Conservation (phyloP, 2,329 filamentous ascomycete genomes). For the Rhynchosporium agropyri region DNA sequence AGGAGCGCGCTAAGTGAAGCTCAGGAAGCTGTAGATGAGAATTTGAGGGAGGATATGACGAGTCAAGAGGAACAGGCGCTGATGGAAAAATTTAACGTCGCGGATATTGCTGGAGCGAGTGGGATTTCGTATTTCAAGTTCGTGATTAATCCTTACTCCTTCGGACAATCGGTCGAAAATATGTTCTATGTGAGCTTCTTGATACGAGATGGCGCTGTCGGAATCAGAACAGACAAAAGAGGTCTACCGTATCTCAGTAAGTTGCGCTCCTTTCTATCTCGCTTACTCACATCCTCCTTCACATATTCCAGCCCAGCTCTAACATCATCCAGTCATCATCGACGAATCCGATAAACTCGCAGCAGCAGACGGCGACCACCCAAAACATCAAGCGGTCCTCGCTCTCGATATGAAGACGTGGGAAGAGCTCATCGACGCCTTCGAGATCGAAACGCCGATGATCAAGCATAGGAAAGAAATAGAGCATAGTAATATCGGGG, state of each 20-base stretch:
- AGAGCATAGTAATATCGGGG: slow-evolving; percentile 33
- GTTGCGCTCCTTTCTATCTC: slow-evolving; percentile 42
- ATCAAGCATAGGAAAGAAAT: slow-evolving; percentile 77
- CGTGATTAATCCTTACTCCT: slow-evolving; percentile 85
- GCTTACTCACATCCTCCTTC: slow-evolving; percentile 41
- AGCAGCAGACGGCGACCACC: slow-evolving; percentile 49
- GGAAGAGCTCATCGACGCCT: slow-evolving; percentile 74
- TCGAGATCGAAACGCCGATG: slow-evolving; percentile 75
- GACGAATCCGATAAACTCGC: slow-evolving; percentile 21
- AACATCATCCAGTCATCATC: slow-evolving; percentile 22
- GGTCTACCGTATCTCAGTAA: slow-evolving; percentile 79
- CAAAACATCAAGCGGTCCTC: slow-evolving; percentile 84
- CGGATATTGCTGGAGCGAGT: slow-evolving; percentile 54
- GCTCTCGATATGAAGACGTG: slow-evolving; percentile 85
- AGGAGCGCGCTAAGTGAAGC: background rate
- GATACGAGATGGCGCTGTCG: slow-evolving; percentile 80
- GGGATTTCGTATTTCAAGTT: slow-evolving; percentile 84
- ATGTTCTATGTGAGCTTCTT: slow-evolving; percentile 96
- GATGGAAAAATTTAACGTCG: slow-evolving; percentile 67
- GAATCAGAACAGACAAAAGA: slow-evolving; percentile 72
- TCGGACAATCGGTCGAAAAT: slow-evolving; percentile 95
- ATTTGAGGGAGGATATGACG: slow-evolving; percentile 50
- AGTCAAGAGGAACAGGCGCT: slow-evolving; percentile 52
- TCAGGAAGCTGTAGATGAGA: slow-evolving; percentile 42
- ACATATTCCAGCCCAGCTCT: slow-evolving; percentile 28